Evolutionary conservation across 768 basidiomycete genomes (phyloP).

Genomic region (Tephrocybe sp.): DNA sequence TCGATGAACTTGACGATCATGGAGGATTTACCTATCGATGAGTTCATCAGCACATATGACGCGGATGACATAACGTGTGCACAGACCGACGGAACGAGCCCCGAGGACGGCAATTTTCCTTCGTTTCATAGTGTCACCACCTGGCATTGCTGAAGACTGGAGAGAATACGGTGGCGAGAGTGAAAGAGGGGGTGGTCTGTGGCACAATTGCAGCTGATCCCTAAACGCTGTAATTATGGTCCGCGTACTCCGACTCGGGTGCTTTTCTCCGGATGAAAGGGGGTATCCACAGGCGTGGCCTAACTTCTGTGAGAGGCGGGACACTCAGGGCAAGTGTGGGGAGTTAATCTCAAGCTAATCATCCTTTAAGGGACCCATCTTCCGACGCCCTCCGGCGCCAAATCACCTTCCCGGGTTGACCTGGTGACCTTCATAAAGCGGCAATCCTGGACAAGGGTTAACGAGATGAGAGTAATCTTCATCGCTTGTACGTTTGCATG

Average conservation of each 20-base stretch:
- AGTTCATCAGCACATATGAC: constrained; percentile 11
- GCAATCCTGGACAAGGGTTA: constrained; percentile 11
- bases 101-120: constrained; percentile 86
- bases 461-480: constrained; percentile 14
- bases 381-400: constrained; percentile 6
- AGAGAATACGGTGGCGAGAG: constrained; percentile 28
- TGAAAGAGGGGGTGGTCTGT: constrained; percentile 1
- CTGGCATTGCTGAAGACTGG: constrained; percentile 21
- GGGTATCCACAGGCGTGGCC: not conserved
- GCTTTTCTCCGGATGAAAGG: constrained; percentile 6
- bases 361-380: constrained; percentile 9
- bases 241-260: constrained; percentile 16
- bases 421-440: constrained; percentile 16
- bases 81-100: constrained; percentile 80
- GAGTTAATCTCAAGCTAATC: constrained; percentile 7
- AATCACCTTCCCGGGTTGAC: constrained; percentile 8
- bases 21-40: constrained; percentile 81
- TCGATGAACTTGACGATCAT: constrained; percentile 87
- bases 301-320: not conserved
- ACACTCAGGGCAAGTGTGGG: constrained; percentile 12
- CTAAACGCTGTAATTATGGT: constrained; percentile 6
- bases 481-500: constrained; percentile 18
- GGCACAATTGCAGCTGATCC: constrained; percentile 2
- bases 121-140: constrained; percentile 47
- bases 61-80: constrained; percentile 18